Evolutionary conservation across 2,329 filamentous ascomycete genomes (phyloP), one percentile per base, ranked within the genome.

Genomic region (Neoascochyta sp.): DNA sequence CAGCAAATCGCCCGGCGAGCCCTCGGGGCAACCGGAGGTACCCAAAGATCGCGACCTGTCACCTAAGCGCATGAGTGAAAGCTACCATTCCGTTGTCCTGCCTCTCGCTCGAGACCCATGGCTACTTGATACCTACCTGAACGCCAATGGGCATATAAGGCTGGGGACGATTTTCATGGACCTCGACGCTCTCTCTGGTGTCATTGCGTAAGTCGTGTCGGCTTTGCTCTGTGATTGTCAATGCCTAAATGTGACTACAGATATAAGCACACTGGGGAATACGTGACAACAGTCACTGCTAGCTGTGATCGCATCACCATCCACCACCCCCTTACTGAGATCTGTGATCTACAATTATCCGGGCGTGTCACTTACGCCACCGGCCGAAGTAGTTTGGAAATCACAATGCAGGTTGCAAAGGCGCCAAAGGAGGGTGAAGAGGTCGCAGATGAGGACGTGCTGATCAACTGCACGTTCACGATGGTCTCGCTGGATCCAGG

Each of bases 131-230:
- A 83, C 80, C 0, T 89, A 89, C 52, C 75, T 86, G 51, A 88
- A 88, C 60, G 75, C 82, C 1, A 79, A 78, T 0, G 84, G 84
- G 0, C 81, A 86, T 46, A 83, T 89, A 45, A 72, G 69, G 30
- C 69, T 88, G 6, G 84, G 84, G 0, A 80, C 83, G 0, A 66
- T 89, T 10, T 77, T 89, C 39, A 88, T 88, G 82, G 84, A 89
- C 41, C 71, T 89, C 2, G 84, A 89, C 61, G 84, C 84, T 0
- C 64, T 89, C 6, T 83, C 83, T 1, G 84, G 85, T 7, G 76
- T 88, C 25, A 76, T 89, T 33, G 83, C 84, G 41, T 60, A 52
- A 51, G 54, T 36, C 32, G 11, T 81, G 26, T 83, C 57, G 81
- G 79, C 38, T 78, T 79, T 45, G 78, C 38, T n/a, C n/a, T n/a